Conservation (phyloP, 1,284 basidiomycete species). For the Phlebopus sp. region DNA sequence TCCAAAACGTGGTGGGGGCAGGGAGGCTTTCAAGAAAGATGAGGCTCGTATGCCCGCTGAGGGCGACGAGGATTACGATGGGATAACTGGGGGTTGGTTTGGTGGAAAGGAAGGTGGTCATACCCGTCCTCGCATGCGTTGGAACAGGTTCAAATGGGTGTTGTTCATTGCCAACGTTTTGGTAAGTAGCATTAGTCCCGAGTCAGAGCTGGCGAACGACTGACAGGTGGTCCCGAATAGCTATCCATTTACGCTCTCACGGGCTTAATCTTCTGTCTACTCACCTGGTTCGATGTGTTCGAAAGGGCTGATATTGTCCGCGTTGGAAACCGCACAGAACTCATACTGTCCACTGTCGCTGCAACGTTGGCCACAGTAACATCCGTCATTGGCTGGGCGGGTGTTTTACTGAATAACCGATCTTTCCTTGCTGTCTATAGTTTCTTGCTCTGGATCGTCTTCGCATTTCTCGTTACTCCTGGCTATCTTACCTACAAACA, state of each 20-base stretch:
- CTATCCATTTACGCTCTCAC: conserved; percentile 40
- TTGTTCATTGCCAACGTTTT: conserved; percentile 44
- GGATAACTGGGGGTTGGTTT: conserved; percentile 35
- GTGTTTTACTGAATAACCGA: conserved; percentile 51
- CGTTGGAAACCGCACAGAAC: conserved; percentile 42
- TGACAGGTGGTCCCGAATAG: conserved; percentile 20
- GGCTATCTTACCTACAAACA: conserved; percentile 51
- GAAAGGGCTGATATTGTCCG: conserved; percentile 44
- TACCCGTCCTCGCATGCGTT: conserved; percentile 46
- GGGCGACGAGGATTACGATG: conserved; percentile 59
- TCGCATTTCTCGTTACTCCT: conserved; percentile 46
- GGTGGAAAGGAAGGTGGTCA: conserved; percentile 28
- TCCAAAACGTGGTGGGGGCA: conserved; percentile 59
- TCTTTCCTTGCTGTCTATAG: conserved; percentile 49
- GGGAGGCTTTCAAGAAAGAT: conserved; percentile 55
- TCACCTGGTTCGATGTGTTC: conserved; percentile 51
- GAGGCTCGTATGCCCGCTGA: conserved; percentile 53
- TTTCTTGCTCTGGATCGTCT: conserved; percentile 45
- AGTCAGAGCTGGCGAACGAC: not conserved
- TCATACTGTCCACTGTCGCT: conserved; percentile 46
- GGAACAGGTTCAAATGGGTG: conserved; percentile 72
- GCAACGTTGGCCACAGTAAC: conserved; percentile 38
- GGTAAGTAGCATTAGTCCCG: conserved; percentile 6
- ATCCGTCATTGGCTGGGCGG: conserved; percentile 46
- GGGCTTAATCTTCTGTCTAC: conserved; percentile 39